Conservation (phyloP, 73 alveolate species). For the Stentor roeselii region DNA sequence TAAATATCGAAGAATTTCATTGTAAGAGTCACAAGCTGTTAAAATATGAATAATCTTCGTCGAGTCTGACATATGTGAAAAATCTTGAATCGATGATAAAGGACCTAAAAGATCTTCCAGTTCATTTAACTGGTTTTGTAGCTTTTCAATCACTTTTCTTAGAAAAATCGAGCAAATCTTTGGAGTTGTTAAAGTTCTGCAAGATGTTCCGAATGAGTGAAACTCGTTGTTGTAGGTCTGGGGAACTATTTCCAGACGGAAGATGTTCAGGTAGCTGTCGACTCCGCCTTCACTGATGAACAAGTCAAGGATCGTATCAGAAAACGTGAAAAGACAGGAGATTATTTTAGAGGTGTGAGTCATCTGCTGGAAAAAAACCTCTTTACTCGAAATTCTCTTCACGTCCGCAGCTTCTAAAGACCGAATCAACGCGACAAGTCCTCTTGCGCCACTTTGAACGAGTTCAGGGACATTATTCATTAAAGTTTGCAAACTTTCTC, state of each 20-base stretch:
- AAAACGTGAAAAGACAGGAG: not conserved
- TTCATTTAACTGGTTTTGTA: not conserved
- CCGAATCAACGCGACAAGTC: not conserved
- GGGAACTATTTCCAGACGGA: not conserved
- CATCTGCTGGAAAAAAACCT: not conserved
- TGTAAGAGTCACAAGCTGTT: not conserved
- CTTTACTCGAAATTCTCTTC: slow-evolving; percentile 1
- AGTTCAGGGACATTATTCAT: slow-evolving; percentile 19
- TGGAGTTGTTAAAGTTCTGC: not conserved
- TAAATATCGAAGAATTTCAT: not conserved
- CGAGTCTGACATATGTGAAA: not conserved
- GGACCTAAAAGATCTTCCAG: slow-evolving; percentile 8
- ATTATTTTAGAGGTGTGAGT: not conserved
- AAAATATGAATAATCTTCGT: not conserved
- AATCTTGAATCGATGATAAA: not conserved
- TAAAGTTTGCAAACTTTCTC: slow-evolving; percentile 13
- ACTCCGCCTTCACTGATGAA: not conserved
- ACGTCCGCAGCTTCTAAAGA: not conserved
- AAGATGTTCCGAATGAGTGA: not conserved
- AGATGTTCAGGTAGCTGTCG: not conserved
- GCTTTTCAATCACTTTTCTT: not conserved
- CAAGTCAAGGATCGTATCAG: not conserved
- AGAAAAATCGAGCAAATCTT: not conserved
- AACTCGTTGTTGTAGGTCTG: slow-evolving; percentile 4
- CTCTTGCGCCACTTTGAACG: not conserved